Evolutionary conservation across 1,139 yeast species (phyloP), one percentile per base, ranked within the genome.

Genomic region (Hyphopichia burtonii): DNA sequence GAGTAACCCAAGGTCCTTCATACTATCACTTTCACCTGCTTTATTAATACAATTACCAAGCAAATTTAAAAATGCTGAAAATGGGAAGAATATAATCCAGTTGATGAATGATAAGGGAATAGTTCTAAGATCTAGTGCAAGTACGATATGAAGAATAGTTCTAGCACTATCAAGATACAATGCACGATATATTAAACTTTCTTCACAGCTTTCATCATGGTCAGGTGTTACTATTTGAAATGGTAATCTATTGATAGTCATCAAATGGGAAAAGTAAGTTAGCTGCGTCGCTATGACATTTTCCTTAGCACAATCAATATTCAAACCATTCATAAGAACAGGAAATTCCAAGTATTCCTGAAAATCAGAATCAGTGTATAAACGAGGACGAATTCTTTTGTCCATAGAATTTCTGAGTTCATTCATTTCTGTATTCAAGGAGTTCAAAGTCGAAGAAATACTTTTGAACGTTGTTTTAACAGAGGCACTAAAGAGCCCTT

Each of bases 191-290:
- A 50, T 55, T 2, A 47, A 34, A 22, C 49, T 45, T 22, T 55
- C 51, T 7, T 44, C 44, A 19, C 52, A 50, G 32, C 50, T 46
- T 12, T 54, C 52, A 16, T 50, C 52, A 23, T 43, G 40, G 18
- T 56, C 54, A 1, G 50, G 46, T 3, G 52, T 45, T n/a, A 51
- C 37, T 7, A 36, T 18, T 39, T 51, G 53, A 36, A 63, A 63
- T 1, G 74, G 72, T 16, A 67, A 49, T 30, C 71, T 49, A 48
- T 70, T 70, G 36, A 66, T 62, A 14, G 63, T 57, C 71, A 67
- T 61, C 38, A 68, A 45, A 46, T 70, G 74, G 15, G 58, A 48
- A 43, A 68, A 66, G 47, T 45, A 68, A 0, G 65, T 52, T 30
- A 68, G 51, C 34, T 66, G 69, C 7, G 59, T 45, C 1, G 53